Conservation (phyloP, 2,329 filamentous ascomycete genomes). For the Arthrobotrys conoides region DNA sequence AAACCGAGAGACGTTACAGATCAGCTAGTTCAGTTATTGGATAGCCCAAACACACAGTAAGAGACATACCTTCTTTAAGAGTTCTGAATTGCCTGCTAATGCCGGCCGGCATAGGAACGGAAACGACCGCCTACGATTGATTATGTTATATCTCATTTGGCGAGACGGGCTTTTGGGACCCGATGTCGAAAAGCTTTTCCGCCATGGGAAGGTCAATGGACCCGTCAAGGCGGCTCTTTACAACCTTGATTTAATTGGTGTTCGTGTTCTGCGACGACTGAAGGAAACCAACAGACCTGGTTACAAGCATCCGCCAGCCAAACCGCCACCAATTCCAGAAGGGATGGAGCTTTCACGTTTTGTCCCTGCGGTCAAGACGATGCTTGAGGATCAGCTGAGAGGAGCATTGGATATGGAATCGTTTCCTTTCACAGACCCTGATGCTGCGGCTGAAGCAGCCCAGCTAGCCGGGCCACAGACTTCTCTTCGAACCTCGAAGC, state of each 20-base stretch:
- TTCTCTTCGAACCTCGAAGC: constrained; percentile 90
- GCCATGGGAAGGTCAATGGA: constrained; percentile 83
- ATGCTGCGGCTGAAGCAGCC: constrained; percentile 73
- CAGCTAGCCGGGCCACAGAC: constrained; percentile 74
- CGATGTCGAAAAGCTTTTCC: constrained; percentile 86
- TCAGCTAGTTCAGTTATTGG: constrained; percentile 86
- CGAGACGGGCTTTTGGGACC: constrained; percentile 85
- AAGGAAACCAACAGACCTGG: constrained; percentile 77
- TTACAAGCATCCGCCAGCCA: constrained; percentile 64
- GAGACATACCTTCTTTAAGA: constrained; percentile 1
- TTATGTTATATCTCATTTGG: constrained; percentile 88
- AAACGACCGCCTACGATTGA: constrained; percentile 82
- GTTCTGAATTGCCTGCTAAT: neutral
- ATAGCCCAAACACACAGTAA: constrained; percentile 76
- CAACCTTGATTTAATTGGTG: constrained; percentile 87
- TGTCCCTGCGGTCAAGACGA: constrained; percentile 82
- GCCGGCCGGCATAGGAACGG: constrained; percentile 20
- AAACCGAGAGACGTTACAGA: constrained; percentile 92
- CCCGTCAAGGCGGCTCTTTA: constrained; percentile 80
- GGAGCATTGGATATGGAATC: constrained; percentile 76
- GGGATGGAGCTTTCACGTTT: constrained; percentile 90
- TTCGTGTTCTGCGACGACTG: constrained; percentile 77
- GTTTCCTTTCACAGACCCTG: constrained; percentile 82
- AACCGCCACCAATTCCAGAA: constrained; percentile 74
- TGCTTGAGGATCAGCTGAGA: constrained; percentile 81